Evolutionary conservation across 495 filamentous ascomycete genomes (phyloP).

Genomic region (Tetracladium marchalianum): DNA sequence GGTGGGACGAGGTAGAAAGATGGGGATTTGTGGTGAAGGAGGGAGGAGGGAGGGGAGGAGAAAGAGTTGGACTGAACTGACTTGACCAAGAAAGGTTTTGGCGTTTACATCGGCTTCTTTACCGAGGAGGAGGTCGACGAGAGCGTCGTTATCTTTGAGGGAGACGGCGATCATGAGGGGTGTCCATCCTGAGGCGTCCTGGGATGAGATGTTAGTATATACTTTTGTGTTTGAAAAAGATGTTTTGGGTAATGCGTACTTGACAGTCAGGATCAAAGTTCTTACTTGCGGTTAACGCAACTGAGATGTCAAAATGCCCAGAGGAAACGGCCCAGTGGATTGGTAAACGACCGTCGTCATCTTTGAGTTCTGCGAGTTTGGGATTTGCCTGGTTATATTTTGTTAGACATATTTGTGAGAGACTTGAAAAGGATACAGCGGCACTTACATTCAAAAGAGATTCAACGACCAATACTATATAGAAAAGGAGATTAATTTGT

Average conservation of each 20-base stretch:
- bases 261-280: constrained; percentile 83
- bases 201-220: not conserved
- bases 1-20: not conserved
- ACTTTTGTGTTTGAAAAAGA: not conserved
- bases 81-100: constrained; percentile 45
- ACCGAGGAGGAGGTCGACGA: constrained; percentile 66
- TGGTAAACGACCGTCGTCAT: constrained; percentile 83
- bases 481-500: constrained; percentile 8
- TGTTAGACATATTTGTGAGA: not conserved
- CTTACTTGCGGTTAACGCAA: constrained; percentile 56
- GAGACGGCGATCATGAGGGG: constrained; percentile 88
- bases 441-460: constrained; percentile 57
- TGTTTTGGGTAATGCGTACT: constrained; percentile 31
- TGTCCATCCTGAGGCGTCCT: constrained; percentile 91
- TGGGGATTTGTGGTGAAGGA: not conserved
- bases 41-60: constrained; percentile 15
- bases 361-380: constrained; percentile 60
- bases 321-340: constrained; percentile 93
- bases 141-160: constrained; percentile 56
- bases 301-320: constrained; percentile 66
- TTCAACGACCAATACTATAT: constrained; percentile 55
- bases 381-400: constrained; percentile 55
- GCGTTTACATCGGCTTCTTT: constrained; percentile 72
- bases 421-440: not conserved
- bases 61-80: constrained; percentile 20